Percentiles rank a stretch among this genome's conserved stretches.
phyloP scores from a whole-genome alignment of 768 basidiomycete species.

The Multifurca ochricompacta region DNA sequence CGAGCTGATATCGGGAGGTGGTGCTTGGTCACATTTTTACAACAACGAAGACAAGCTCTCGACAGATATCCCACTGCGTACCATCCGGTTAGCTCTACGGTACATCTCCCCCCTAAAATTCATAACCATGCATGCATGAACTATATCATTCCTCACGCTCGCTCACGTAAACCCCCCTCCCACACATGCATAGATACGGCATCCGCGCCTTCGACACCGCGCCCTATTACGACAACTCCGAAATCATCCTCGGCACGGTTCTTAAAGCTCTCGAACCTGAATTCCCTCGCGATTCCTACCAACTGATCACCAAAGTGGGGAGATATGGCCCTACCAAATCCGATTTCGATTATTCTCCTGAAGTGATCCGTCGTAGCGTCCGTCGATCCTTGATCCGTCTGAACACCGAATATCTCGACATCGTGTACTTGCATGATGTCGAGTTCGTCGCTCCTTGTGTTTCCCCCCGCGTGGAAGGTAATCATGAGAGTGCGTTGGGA shows the following conservation, averaged over 20 bases:
- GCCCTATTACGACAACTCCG: slow-evolving; percentile 73
- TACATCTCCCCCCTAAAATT: slow-evolving; percentile 27
- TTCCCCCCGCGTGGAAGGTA: slow-evolving; percentile 42
- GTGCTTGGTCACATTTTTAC: slow-evolving; percentile 58
- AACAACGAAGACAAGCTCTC: slow-evolving; percentile 52
- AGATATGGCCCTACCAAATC: slow-evolving; percentile 46
- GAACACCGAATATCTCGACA: slow-evolving; percentile 71
- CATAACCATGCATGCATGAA: too few relatives aligned
- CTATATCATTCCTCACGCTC: too few relatives aligned
- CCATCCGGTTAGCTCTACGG: slow-evolving; percentile 71
- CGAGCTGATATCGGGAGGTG: slow-evolving; percentile 63
- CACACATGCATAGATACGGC: slow-evolving; percentile 50
- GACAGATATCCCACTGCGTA: slow-evolving; percentile 51
- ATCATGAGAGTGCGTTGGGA: slow-evolving; percentile 47
- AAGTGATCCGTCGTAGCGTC: slow-evolving; percentile 58
- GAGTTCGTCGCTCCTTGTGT: slow-evolving; percentile 62
- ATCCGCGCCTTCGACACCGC: slow-evolving; percentile 78
- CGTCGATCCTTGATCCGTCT: slow-evolving; percentile 58
- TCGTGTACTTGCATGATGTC: slow-evolving; percentile 77
- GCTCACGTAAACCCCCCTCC: background rate
- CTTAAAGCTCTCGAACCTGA: slow-evolving; percentile 51
- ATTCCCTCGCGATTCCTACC: slow-evolving; percentile 73
- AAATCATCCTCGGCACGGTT: slow-evolving; percentile 64
- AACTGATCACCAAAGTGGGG: slow-evolving; percentile 81
- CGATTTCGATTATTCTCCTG: slow-evolving; percentile 69